Percentiles rank a stretch among this genome's conserved stretches.
Conservation (phyloP, 139 green algal species). For the Coelastrella sp. region DNA sequence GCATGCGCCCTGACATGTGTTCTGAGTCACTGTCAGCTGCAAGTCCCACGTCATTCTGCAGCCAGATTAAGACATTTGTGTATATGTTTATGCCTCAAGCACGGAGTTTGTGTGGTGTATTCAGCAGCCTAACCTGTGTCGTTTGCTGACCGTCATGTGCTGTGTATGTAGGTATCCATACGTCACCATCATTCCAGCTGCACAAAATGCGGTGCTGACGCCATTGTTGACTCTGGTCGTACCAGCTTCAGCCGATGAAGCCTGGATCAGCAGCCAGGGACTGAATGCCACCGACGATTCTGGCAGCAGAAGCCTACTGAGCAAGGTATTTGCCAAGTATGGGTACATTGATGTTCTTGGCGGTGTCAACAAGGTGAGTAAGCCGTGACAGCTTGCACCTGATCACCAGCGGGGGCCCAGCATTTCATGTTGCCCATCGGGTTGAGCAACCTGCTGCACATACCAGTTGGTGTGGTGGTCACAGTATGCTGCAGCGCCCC, state of each 20-base stretch:
- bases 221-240: not conserved
- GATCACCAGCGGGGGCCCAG: too few species aligned
- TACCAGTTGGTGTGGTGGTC: too few species aligned
- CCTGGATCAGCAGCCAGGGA: too few species aligned
- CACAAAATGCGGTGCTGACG: not conserved
- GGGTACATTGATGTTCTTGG: not conserved
- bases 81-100: not conserved
- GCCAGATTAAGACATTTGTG: too few species aligned
- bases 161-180: not conserved
- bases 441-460: too few species aligned
- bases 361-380: not conserved
- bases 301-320: conserved; percentile 7
- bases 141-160: not conserved
- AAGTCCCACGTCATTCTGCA: too few species aligned
- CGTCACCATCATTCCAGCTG: not conserved
- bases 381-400: too few species aligned
- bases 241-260: not conserved
- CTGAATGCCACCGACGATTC: not conserved
- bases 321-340: not conserved
- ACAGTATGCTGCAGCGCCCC: too few species aligned
- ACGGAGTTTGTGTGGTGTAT: not conserved
- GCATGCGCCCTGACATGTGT: too few species aligned
- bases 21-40: too few species aligned
- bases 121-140: not conserved
- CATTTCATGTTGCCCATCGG: too few species aligned